These are phyloP conservation scores for Aspergillus avenaceus DNA, from an alignment of 495 filamentous ascomycete species.

Conservation along the genomic window DNA sequence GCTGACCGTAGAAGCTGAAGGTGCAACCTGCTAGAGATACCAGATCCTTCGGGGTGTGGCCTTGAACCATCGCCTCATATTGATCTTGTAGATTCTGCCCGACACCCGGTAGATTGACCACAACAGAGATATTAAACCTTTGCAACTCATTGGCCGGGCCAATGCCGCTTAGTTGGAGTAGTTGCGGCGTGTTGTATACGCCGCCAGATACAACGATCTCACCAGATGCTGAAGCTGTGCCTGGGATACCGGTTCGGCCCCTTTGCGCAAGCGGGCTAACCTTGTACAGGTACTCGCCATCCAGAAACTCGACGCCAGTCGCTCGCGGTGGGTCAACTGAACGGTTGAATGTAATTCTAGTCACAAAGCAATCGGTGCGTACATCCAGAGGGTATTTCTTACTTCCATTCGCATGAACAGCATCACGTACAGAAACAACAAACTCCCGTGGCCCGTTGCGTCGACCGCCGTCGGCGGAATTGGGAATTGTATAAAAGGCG, in stretches of 20 bases:
- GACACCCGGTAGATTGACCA: constrained; percentile 55
- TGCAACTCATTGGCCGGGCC: constrained; percentile 48
- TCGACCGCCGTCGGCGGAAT: constrained; percentile 37
- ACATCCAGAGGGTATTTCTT: constrained; percentile 57
- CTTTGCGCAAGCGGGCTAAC: constrained; percentile 44
- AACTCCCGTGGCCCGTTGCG: constrained; percentile 53
- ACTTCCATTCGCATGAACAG: constrained; percentile 44
- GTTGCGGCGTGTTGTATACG: constrained; percentile 55
- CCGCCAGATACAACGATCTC: constrained; percentile 61
- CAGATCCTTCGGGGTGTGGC: too few species aligned
- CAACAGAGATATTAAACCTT: constrained; percentile 43
- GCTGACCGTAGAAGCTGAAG: too few species aligned
- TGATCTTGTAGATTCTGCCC: constrained; percentile 64
- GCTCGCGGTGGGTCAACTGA: constrained; percentile 42
- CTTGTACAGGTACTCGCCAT: constrained; percentile 55
- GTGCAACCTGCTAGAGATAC: too few species aligned
- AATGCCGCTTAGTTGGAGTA: constrained; percentile 62
- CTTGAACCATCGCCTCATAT: too few species aligned
- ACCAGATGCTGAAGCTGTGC: constrained; percentile 43
- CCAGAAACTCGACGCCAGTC: constrained; percentile 59
- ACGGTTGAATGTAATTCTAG: constrained; percentile 52
- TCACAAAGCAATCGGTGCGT: constrained; percentile 54
- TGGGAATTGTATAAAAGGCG: constrained; percentile 51
- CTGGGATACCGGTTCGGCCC: constrained; percentile 33
- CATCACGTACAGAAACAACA: constrained; percentile 45